phyloP scores from a whole-genome alignment of 2,329 filamentous ascomycete genomes.

The Lachnum nothofagi region DNA sequence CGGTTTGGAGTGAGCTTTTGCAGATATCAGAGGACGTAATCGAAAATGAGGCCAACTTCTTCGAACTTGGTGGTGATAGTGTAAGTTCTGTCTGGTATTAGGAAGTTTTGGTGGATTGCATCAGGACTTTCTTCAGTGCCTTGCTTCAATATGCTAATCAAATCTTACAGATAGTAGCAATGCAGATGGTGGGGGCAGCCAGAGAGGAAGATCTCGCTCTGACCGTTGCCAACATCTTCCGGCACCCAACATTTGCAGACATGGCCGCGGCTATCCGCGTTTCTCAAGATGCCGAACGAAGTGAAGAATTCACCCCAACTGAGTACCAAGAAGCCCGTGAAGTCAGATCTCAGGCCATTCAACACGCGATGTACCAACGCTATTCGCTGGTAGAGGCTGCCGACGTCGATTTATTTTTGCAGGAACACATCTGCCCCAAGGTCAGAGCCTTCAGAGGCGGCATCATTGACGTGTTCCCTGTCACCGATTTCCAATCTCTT shows the following conservation, averaged over 20 bases:
- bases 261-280: slow-evolving; percentile 39
- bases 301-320: background rate
- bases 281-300: background rate
- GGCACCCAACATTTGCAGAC: slow-evolving; percentile 37
- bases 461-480: slow-evolving; percentile 12
- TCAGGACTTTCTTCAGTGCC: too few species aligned
- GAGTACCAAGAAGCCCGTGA: slow-evolving; percentile 1
- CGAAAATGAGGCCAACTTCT: slow-evolving; percentile 35
- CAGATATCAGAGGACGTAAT: slow-evolving; percentile 17
- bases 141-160: too few species aligned
- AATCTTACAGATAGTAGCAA: slow-evolving; percentile 28
- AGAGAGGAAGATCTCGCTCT: slow-evolving; percentile 31
- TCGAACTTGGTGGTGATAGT: slow-evolving; percentile 35
- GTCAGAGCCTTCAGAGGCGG: slow-evolving; percentile 8
- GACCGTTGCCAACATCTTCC: slow-evolving; percentile 41
- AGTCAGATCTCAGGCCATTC: slow-evolving; percentile 3
- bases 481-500: slow-evolving; percentile 12
- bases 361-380: slow-evolving; percentile 10
- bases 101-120: too few species aligned
- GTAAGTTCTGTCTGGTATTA: too few species aligned
- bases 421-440: slow-evolving; percentile 14
- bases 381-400: slow-evolving; percentile 10
- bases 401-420: slow-evolving; percentile 25
- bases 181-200: slow-evolving; percentile 42
- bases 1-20: slow-evolving; percentile 17